Conservation (phyloP, 2,329 filamentous ascomycete species). For the Pochonia chlamydosporia region DNA sequence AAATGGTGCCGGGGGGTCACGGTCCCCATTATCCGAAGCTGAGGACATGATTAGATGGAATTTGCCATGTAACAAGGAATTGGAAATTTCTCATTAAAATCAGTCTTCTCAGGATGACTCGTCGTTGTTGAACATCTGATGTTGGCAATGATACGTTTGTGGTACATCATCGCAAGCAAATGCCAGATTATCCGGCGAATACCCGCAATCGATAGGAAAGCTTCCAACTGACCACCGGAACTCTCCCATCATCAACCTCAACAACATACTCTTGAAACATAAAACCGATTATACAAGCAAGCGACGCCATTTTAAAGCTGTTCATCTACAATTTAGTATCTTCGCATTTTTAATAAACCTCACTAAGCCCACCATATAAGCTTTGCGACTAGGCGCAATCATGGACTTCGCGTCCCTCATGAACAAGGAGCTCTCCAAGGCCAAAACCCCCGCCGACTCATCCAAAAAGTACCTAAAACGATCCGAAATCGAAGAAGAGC, state of each 20-base stretch:
- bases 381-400: constrained; percentile 16
- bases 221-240: too few species aligned
- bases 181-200: constrained; percentile 17
- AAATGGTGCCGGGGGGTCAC: constrained; percentile 71
- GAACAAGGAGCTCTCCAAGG: constrained; percentile 85
- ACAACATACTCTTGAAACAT: neutral
- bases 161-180: neutral
- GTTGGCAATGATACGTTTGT: neutral
- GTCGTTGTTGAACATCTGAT: neutral
- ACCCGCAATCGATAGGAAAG: constrained; percentile 21
- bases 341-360: neutral
- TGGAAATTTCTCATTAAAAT: neutral
- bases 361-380: neutral
- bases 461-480: constrained; percentile 77
- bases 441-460: constrained; percentile 47
- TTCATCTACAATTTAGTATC: too few species aligned
- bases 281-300: neutral
- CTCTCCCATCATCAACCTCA: too few species aligned
- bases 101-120: neutral
- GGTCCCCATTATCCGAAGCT: constrained; percentile 42
- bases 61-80: neutral
- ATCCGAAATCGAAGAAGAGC: constrained; percentile 77
- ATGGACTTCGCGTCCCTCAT: constrained; percentile 98
- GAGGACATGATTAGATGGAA: constrained; percentile 14
- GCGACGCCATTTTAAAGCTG: too few species aligned